phyloP scores from a whole-genome alignment of 1,139 yeast genomes.

The Candida sanyaensis region DNA sequence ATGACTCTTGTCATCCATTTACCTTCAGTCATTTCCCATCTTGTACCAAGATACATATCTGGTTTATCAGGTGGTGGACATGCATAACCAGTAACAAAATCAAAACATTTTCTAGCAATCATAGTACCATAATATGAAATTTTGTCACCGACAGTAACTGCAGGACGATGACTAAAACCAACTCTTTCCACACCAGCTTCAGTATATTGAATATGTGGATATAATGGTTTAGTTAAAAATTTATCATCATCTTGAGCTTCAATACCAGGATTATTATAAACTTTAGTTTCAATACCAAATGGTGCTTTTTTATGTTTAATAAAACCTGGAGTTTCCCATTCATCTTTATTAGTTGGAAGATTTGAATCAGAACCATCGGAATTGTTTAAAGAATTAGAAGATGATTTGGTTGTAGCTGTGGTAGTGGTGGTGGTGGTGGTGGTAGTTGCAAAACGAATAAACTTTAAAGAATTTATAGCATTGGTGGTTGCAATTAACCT shows the following conservation, averaged over 20 bases:
- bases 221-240: slow-evolving; percentile 48
- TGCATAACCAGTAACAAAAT: slow-evolving; percentile 65
- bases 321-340: slow-evolving; percentile 1
- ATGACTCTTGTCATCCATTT: slow-evolving; percentile 72
- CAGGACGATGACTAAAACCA: slow-evolving; percentile 53
- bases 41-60: slow-evolving; percentile 42
- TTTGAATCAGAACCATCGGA: background rate
- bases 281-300: slow-evolving; percentile 31
- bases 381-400: background rate
- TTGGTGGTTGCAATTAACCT: background rate
- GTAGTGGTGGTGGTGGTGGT: background rate
- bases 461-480: background rate
- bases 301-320: background rate
- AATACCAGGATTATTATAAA: slow-evolving; percentile 25
- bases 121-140: slow-evolving; percentile 52
- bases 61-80: slow-evolving; percentile 42
- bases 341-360: background rate
- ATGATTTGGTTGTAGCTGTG: background rate
- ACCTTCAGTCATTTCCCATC: slow-evolving; percentile 58
- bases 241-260: slow-evolving; percentile 28
- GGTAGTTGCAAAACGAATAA: slow-evolving; percentile 1
- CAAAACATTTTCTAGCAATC: slow-evolving; percentile 53
- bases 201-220: slow-evolving; percentile 57
- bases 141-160: slow-evolving; percentile 50
- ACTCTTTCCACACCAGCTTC: slow-evolving; percentile 49